phyloP scores from a whole-genome alignment of 345 rosid species.

The Populus ilicifolia region DNA sequence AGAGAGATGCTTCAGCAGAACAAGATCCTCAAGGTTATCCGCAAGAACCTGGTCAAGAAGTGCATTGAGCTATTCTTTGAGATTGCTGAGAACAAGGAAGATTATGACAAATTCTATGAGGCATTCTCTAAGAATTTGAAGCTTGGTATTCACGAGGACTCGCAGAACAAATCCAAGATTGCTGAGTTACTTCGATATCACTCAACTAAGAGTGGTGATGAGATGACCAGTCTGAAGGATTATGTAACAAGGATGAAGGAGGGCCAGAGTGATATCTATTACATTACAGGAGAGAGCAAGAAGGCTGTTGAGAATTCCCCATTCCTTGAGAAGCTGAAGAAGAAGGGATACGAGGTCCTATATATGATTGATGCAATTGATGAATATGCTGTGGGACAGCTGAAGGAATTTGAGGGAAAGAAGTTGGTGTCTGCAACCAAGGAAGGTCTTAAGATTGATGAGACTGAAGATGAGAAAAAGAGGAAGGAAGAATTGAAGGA shows the following conservation, averaged over 20 bases:
- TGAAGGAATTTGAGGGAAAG: slow-evolving; percentile 19
- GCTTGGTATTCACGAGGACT: slow-evolving; percentile 15
- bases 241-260: slow-evolving; percentile 29
- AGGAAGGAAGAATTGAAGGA: slow-evolving; percentile 8
- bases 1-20: slow-evolving; percentile 26
- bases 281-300: slow-evolving; percentile 27
- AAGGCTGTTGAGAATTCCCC: slow-evolving; percentile 26
- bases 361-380: slow-evolving; percentile 23
- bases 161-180: slow-evolving; percentile 13
- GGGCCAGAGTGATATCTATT: slow-evolving; percentile 24
- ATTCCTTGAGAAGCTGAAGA: slow-evolving; percentile 21
- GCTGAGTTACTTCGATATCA: slow-evolving; percentile 17
- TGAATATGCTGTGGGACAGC: slow-evolving; percentile 15
- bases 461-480: slow-evolving; percentile 16
- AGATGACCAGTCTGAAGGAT: slow-evolving; percentile 26
- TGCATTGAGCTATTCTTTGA: slow-evolving; percentile 25
- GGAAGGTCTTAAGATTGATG: slow-evolving; percentile 19
- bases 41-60: slow-evolving; percentile 27
- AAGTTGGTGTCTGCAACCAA: slow-evolving; percentile 20
- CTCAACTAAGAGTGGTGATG: slow-evolving; percentile 28
- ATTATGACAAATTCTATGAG: slow-evolving; percentile 18
- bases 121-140: slow-evolving; percentile 19
- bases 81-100: slow-evolving; percentile 26
- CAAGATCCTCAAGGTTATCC: slow-evolving; percentile 24
- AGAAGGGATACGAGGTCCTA: slow-evolving; percentile 15